These are phyloP conservation scores for Podospora comata DNA, from an alignment of 495 filamentous ascomycete genomes.

Conservation along the genomic window DNA sequence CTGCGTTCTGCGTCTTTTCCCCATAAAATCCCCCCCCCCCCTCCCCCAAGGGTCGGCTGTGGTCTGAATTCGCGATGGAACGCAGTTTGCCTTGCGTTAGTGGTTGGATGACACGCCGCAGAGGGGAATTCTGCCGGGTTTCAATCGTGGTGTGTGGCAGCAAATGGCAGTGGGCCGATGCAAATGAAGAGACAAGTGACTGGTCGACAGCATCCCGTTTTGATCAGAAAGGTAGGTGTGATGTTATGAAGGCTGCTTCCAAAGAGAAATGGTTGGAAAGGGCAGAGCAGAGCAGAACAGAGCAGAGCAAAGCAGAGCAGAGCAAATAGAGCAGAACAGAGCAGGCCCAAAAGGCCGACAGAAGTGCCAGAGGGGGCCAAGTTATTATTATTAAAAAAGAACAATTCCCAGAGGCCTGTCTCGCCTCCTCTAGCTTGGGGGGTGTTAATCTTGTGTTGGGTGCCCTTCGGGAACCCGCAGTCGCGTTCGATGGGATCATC, in stretches of 20 bases:
- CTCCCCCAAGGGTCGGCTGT: neutral
- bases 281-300: neutral
- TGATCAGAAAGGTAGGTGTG: neutral
- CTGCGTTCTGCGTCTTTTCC: neutral
- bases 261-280: neutral
- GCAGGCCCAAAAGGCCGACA: neutral
- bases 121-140: neutral
- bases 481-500: conserved; percentile 2
- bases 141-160: neutral
- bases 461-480: conserved; percentile 2
- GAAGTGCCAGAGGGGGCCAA: neutral
- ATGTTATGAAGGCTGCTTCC: neutral
- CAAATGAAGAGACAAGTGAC: neutral
- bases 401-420: conserved; percentile 6
- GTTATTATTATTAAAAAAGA: neutral
- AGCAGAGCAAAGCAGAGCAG: no score
- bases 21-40: neutral
- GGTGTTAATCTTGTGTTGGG: neutral
- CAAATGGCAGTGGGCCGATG: neutral
- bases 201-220: conserved; percentile 2
- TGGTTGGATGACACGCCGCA: conserved; percentile 9
- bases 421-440: conserved; percentile 1
- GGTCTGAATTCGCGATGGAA: neutral
- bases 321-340: neutral
- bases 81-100: neutral